phyloP scores from a whole-genome alignment of 2,329 filamentous ascomycete species.

The Ceratocystis alfenasii region DNA sequence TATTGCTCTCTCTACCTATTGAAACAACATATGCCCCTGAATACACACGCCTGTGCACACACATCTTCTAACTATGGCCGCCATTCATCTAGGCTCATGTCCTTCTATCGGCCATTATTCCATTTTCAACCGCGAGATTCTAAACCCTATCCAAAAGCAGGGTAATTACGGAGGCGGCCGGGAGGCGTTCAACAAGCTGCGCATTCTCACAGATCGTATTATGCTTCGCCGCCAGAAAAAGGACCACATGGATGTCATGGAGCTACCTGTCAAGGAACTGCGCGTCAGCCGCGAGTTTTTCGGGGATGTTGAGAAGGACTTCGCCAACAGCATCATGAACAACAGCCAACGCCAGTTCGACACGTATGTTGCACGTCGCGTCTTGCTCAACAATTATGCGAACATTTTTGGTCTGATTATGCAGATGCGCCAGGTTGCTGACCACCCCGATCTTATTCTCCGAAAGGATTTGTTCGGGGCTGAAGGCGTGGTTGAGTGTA shows the following conservation, averaged over 20 bases:
- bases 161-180: constrained; percentile 51
- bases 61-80: neutral
- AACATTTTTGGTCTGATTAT: constrained; percentile 99
- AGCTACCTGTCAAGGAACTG: constrained; percentile 88
- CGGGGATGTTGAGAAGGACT: constrained; percentile 88
- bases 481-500: constrained; percentile 82
- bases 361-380: constrained; percentile 87
- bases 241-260: constrained; percentile 88
- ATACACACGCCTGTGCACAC: neutral
- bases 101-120: constrained; percentile 36
- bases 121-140: constrained; percentile 86
- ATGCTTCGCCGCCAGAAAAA: constrained; percentile 94
- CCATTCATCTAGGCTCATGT: constrained; percentile 26
- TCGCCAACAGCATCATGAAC: constrained; percentile 90
- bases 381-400: constrained; percentile 93
- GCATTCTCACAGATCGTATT: constrained; percentile 78
- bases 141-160: constrained; percentile 64
- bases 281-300: constrained; percentile 92
- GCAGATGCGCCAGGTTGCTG: constrained; percentile 97
- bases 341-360: constrained; percentile 82
- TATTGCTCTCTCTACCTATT: constrained; percentile 33
- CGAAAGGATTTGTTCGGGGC: constrained; percentile 66
- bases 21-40: too few species aligned
- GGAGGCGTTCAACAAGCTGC: constrained; percentile 66
- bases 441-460: constrained; percentile 86